phyloP scores from a whole-genome alignment of 2,329 filamentous ascomycete species.

The Dactylellina drechsleri region DNA sequence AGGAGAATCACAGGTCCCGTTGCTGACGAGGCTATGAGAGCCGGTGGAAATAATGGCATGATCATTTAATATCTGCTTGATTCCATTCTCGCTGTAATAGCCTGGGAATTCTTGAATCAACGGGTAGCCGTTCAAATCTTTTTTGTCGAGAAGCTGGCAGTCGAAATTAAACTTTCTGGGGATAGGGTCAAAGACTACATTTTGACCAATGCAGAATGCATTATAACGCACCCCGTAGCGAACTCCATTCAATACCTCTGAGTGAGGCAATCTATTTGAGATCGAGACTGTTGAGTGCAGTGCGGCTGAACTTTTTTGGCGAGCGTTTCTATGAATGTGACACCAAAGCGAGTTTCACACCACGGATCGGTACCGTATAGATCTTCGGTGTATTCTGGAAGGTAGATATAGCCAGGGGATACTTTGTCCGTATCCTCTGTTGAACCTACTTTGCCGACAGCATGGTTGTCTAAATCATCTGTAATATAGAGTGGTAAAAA shows the following conservation, averaged over 20 bases:
- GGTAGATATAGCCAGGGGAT: not conserved
- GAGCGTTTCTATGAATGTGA: conserved; percentile 57
- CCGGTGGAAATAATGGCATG: not conserved
- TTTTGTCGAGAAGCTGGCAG: conserved; percentile 52
- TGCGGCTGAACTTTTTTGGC: conserved; percentile 57
- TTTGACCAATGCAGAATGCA: conserved; percentile 57
- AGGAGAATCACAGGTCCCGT: not conserved
- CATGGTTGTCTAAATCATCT: no score
- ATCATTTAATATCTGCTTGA: not conserved
- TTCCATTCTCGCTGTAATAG: not conserved
- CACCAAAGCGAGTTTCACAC: conserved; percentile 33
- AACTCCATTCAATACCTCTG: no score
- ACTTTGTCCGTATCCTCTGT: no score
- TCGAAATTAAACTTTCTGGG: conserved; percentile 53
- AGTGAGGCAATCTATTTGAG: conserved; percentile 58
- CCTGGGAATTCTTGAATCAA: not conserved
- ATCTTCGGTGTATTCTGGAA: conserved; percentile 15
- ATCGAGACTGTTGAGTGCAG: conserved; percentile 54
- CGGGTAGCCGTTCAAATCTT: conserved; percentile 6
- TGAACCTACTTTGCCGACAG: no score
- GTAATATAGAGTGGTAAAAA: no score
- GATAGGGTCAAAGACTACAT: conserved; percentile 51
- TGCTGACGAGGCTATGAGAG: not conserved
- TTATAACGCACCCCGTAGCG: conserved; percentile 21
- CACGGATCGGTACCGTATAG: conserved; percentile 3